Base-by-base conservation (phyloP, 108 stramenopile species). In the Nitzschia sp. region DNA sequence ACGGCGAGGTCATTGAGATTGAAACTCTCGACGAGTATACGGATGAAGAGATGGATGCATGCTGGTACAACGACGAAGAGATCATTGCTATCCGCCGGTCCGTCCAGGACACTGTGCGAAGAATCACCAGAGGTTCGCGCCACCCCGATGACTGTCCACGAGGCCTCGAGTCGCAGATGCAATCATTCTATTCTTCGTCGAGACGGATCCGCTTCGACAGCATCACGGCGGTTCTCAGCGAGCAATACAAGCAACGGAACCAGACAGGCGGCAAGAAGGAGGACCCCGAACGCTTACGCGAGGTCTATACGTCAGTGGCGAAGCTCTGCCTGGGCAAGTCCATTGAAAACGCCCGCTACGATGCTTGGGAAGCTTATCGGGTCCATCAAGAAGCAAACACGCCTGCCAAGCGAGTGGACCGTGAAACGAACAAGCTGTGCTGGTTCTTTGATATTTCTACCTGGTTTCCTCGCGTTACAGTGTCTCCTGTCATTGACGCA, bases 171-270 rank as follows among this genome's bases (percentile, higher is more conserved):
- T 15, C 21, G 24, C 21, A 21, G 6, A 21, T 26, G 23, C 21
- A 21, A 19, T 15, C 21, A 1, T 21, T 15, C 15, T 26, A 54
- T 15, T 54, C 15, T 15, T 25, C 21, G 15, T 25, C 54, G 1
- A 0, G 54, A 15, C 23, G 15, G 15, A 54, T 26, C 2, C 1
- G 24, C 15, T 21, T 15, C 54, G 26, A 19, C 23, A 54, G 24
- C 2, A 54, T 54, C n/a, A 15, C 21, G 2, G 54, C 54, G 15
- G 54, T 54, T 1, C 26, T 54, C 24, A 54, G 54, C 2, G 54
- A 54, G 54, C 54, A 54, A 54, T 54, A 25, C 54, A 54, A 25
- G 24, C 54, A 54, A 54, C n/a, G n/a, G n/a, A 25, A 6, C 23
- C 54, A 54, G 24, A 24, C 24, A 15, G 54, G 54, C 2, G 24